Evolutionary conservation across 2,329 filamentous ascomycete species (phyloP).

Genomic region (Lecanosticta acicola): DNA sequence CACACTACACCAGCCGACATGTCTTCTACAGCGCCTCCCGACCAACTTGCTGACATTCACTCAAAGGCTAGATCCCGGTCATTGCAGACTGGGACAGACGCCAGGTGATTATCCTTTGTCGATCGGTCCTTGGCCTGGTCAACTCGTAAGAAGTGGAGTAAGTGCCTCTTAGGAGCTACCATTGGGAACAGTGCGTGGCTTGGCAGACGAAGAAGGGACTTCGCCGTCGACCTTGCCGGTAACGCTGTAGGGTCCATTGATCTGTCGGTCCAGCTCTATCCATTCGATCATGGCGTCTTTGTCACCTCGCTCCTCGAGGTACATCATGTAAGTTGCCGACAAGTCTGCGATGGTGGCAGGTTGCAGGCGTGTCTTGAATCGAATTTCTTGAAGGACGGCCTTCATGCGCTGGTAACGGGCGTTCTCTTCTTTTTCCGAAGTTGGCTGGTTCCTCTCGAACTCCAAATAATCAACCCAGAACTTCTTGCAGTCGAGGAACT

Average conservation of each 20-base stretch:
- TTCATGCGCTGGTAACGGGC: constrained; percentile 70
- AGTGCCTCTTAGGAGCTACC: too few relatives aligned
- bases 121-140: too few relatives aligned
- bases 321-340: constrained; percentile 71
- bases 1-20: too few relatives aligned
- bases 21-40: too few relatives aligned
- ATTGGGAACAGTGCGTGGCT: too few relatives aligned
- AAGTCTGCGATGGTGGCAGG: constrained; percentile 66
- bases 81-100: too few relatives aligned
- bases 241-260: constrained; percentile 60
- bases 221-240: too few relatives aligned
- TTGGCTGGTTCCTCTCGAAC: constrained; percentile 83
- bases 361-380: constrained; percentile 65
- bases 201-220: too few relatives aligned
- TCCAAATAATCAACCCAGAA: constrained; percentile 89
- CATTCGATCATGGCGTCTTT: constrained; percentile 84
- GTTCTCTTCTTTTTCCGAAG: constrained; percentile 57
- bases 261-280: constrained; percentile 72
- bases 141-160: too few relatives aligned
- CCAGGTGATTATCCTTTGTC: too few relatives aligned
- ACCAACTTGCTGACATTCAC: too few relatives aligned
- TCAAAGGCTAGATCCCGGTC: too few relatives aligned
- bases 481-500: constrained; percentile 74
- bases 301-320: constrained; percentile 74
- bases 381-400: constrained; percentile 70